Evolutionary conservation across 345 rosid genomes (phyloP).

Genomic region (Citrus sp.): DNA sequence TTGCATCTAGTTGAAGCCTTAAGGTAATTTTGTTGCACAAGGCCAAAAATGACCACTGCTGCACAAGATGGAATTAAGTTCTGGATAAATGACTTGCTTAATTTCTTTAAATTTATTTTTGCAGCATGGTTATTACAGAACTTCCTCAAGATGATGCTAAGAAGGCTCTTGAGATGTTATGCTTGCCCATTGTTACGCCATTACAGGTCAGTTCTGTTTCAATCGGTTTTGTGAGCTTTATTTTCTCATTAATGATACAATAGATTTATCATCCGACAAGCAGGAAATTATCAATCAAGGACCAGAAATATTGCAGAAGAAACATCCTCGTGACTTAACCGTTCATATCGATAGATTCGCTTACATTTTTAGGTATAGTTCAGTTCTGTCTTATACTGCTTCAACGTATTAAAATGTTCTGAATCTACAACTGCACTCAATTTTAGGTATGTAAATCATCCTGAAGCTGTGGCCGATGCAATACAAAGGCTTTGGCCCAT

Average conservation of each 20-base stretch:
- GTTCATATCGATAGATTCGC: conserved; percentile 97
- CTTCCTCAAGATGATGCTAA: conserved; percentile 86
- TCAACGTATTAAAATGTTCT: conserved; percentile 13
- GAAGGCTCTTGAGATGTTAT: conserved; percentile 77
- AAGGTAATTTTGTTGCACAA: conserved; percentile 42
- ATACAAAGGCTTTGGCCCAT: conserved; percentile 92
- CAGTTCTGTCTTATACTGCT: not conserved
- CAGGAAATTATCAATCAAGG: conserved; percentile 80
- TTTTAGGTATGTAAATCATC: conserved; percentile 87
- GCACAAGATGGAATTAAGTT: conserved; percentile 12
- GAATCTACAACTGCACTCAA: conserved; percentile 20
- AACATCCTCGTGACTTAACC: conserved; percentile 84
- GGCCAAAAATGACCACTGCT: conserved; percentile 9
- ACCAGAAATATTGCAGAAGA: conserved; percentile 76
- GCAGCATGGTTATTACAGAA: conserved; percentile 94
- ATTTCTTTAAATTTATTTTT: conserved; percentile 26
- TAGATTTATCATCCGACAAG: conserved; percentile 14
- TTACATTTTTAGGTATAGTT: conserved; percentile 81
- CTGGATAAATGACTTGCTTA: conserved; percentile 15
- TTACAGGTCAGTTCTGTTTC: conserved; percentile 60
- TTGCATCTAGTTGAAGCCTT: conserved; percentile 93
- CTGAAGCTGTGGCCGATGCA: conserved; percentile 96
- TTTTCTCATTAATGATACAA: conserved; percentile 17
- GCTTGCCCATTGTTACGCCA: conserved; percentile 80
- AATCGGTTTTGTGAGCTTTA: not conserved